A percentile compares a stretch with the other conserved stretches of the same genome.
These are phyloP conservation scores for Viola pubescens DNA, from an alignment of 441 rosid genomes.

Conservation along the genomic window DNA sequence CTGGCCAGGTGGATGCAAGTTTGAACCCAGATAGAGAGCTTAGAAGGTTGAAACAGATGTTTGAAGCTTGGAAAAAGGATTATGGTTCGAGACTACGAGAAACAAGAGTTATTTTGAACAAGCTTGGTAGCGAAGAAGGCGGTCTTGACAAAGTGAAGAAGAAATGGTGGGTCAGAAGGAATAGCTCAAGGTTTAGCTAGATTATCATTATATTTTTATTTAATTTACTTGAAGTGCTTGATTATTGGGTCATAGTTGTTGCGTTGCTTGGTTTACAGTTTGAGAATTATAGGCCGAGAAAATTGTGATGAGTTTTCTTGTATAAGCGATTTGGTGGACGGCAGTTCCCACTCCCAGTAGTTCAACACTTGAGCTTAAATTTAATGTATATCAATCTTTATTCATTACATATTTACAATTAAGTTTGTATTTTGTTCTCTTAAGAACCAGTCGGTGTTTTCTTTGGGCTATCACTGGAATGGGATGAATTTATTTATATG, in stretches of 20 bases:
- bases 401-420: neutral
- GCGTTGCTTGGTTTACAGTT: conserved; percentile 9
- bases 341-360: conserved; percentile 10
- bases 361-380: conserved; percentile 1
- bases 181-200: conserved; percentile 54
- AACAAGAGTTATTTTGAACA: conserved; percentile 76
- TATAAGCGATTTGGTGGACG: conserved; percentile 12
- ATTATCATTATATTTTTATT: neutral
- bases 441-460: too few relatives aligned
- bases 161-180: conserved; percentile 99
- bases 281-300: neutral
- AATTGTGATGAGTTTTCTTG: conserved; percentile 8
- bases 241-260: neutral
- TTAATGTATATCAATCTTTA: conserved; percentile 15
- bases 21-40: conserved; percentile 88
- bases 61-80: conserved; percentile 98
- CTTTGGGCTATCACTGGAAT: too few relatives aligned
- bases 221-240: neutral
- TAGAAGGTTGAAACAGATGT: conserved; percentile 85
- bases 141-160: conserved; percentile 59
- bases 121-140: conserved; percentile 79
- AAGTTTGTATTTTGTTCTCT: too few relatives aligned
- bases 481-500: too few relatives aligned
- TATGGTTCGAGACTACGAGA: conserved; percentile 72
- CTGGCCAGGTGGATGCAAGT: conserved; percentile 92